A percentile compares a stretch with the other conserved stretches of the same genome.
Conservation (phyloP, 495 filamentous ascomycete species). For the Annulohypoxylon stygium region DNA sequence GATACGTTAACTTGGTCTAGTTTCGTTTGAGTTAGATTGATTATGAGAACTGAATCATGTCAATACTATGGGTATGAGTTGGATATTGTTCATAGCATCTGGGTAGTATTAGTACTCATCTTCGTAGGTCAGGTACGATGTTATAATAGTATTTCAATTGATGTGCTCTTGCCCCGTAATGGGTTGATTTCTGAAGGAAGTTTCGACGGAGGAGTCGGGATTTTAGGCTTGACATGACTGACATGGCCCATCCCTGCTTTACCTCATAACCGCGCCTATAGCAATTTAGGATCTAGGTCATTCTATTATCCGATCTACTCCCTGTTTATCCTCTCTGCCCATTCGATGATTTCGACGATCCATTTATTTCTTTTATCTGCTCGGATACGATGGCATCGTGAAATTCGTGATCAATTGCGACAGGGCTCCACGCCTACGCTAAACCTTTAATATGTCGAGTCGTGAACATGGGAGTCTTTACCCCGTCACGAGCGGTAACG, state of each 20-base stretch:
- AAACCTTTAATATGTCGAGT: neutral
- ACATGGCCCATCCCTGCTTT: neutral
- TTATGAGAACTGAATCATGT: neutral
- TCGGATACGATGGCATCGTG: conserved; percentile 21
- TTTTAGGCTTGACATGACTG: too few relatives aligned
- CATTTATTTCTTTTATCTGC: neutral
- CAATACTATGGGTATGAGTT: neutral
- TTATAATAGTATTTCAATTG: neutral
- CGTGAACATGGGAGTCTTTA: neutral
- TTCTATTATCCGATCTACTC: neutral
- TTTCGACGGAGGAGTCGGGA: too few relatives aligned
- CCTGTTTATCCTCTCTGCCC: neutral
- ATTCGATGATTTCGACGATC: neutral
- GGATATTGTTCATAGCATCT: neutral
- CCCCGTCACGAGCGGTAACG: neutral
- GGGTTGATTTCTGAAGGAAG: neutral
- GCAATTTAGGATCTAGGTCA: neutral
- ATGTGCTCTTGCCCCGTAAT: neutral
- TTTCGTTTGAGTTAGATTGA: neutral
- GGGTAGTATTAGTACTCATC: too few relatives aligned
- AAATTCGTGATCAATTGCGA: neutral
- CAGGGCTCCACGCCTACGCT: conserved; percentile 4
- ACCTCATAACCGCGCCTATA: neutral
- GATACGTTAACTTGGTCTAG: neutral
- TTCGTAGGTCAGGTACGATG: too few relatives aligned